phyloP scores from a whole-genome alignment of 2,329 filamentous ascomycete genomes.

The Beauveria medogensis region DNA sequence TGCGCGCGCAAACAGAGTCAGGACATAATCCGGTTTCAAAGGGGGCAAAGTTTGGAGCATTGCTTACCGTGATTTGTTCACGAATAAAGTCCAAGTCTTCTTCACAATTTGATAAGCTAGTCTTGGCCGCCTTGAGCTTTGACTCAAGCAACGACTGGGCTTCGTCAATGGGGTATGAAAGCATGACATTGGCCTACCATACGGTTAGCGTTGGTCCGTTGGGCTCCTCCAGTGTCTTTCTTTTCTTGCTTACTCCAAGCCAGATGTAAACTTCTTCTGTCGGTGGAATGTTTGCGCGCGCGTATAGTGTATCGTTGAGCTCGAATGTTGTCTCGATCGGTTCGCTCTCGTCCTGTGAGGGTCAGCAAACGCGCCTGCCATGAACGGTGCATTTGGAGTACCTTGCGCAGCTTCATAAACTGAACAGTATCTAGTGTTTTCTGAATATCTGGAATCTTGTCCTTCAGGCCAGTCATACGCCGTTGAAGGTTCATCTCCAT shows the following conservation, averaged over 20 bases:
- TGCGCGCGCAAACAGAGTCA: conserved; percentile 26
- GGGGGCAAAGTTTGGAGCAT: neutral
- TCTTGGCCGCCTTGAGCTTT: conserved; percentile 72
- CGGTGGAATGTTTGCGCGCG: conserved; percentile 72
- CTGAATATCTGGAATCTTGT: conserved; percentile 95
- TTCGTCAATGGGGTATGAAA: conserved; percentile 85
- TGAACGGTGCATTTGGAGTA: conserved; percentile 23
- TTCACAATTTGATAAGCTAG: conserved; percentile 78
- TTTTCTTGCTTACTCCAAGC: conserved; percentile 60
- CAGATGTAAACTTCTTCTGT: conserved; percentile 93
- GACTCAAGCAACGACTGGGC: conserved; percentile 69
- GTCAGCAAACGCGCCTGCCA: conserved; percentile 14
- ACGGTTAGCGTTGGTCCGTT: conserved; percentile 17
- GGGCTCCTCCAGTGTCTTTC: too few relatives aligned
- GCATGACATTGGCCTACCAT: conserved; percentile 87
- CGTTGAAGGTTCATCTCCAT: conserved; percentile 94
- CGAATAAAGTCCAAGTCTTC: conserved; percentile 93
- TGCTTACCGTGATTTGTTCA: conserved; percentile 82
- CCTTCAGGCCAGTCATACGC: conserved; percentile 70
- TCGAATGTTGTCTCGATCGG: conserved; percentile 90
- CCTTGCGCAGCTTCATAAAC: conserved; percentile 72
- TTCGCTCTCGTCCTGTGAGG: conserved; percentile 42
- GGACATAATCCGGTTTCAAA: neutral
- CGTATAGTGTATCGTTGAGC: conserved; percentile 91
- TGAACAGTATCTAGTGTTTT: conserved; percentile 89